Evolutionary conservation across 1,139 yeast genomes (phyloP).

Genomic region (Nakaseomyces glabratus): DNA sequence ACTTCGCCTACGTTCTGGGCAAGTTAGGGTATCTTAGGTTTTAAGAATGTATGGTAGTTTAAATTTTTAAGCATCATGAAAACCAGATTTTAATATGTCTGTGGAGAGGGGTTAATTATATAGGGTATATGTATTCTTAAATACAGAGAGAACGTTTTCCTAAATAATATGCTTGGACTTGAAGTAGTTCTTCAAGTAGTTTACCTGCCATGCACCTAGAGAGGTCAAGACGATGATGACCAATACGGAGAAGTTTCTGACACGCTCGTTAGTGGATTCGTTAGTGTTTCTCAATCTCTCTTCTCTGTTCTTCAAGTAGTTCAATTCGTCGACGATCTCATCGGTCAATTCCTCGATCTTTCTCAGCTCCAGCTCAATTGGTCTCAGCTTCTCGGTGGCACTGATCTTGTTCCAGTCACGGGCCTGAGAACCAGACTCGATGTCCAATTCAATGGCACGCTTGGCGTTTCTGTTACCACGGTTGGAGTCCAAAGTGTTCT

Average conservation of each 20-base stretch:
- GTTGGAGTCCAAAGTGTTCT: slow-evolving; percentile 43
- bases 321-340: slow-evolving; percentile 69
- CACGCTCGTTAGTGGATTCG: slow-evolving; percentile 75
- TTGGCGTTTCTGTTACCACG: slow-evolving; percentile 32
- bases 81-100: slow-evolving; percentile 1
- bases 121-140: not conserved
- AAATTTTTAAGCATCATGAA: not conserved
- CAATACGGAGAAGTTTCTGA: slow-evolving; percentile 70
- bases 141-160: too few relatives aligned
- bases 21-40: slow-evolving; percentile 33
- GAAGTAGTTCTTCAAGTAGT: slow-evolving; percentile 86
- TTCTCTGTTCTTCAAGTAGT: slow-evolving; percentile 79
- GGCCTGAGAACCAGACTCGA: slow-evolving; percentile 93
- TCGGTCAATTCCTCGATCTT: slow-evolving; percentile 74
- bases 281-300: slow-evolving; percentile 91
- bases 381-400: slow-evolving; percentile 86
- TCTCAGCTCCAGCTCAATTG: slow-evolving; percentile 81
- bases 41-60: slow-evolving; percentile 8
- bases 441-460: slow-evolving; percentile 76
- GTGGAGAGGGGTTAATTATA: not conserved
- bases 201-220: slow-evolving; percentile 86
- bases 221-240: slow-evolving; percentile 61
- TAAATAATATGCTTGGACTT: slow-evolving; percentile 87
- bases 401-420: slow-evolving; percentile 96
- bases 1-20: slow-evolving; percentile 40